Evolutionary conservation across 768 basidiomycete genomes (phyloP).

Genomic region (Piloderma croceum): DNA sequence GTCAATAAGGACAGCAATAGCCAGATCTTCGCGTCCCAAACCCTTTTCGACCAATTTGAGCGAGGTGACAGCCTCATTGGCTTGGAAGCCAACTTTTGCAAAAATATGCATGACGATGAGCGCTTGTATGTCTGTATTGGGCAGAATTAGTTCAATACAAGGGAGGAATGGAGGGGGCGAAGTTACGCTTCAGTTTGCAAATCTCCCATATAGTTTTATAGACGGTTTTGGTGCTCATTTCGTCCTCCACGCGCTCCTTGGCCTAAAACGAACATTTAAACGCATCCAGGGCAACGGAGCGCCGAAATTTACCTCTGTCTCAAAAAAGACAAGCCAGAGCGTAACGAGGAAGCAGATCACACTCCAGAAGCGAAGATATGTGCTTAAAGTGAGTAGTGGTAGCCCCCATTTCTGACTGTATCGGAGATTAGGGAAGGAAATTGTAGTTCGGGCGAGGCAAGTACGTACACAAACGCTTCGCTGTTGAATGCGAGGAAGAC

Average conservation of each 20-base stretch:
- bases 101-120: constrained; percentile 84
- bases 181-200: constrained; percentile 81
- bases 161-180: background rate
- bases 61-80: constrained; percentile 85
- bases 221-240: constrained; percentile 85
- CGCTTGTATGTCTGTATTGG: constrained; percentile 73
- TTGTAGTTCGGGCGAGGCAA: too few species aligned
- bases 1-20: constrained; percentile 92
- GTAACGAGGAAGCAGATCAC: constrained; percentile 80
- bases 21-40: constrained; percentile 89
- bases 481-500: constrained; percentile 97
- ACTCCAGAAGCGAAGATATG: constrained; percentile 85
- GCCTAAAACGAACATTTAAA: background rate
- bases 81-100: constrained; percentile 91
- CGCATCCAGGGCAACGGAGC: background rate
- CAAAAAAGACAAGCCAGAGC: constrained; percentile 78
- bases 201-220: constrained; percentile 96
- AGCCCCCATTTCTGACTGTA: constrained; percentile 70
- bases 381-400: constrained; percentile 62
- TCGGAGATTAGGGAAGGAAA: too few species aligned
- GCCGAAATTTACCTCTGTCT: constrained; percentile 66
- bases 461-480: constrained; percentile 75
- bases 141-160: constrained; percentile 2
- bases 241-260: constrained; percentile 48
- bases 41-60: constrained; percentile 98